These are phyloP conservation scores for Thelonectria blattea DNA, from an alignment of 2,329 filamentous ascomycete genomes.

Conservation along the genomic window DNA sequence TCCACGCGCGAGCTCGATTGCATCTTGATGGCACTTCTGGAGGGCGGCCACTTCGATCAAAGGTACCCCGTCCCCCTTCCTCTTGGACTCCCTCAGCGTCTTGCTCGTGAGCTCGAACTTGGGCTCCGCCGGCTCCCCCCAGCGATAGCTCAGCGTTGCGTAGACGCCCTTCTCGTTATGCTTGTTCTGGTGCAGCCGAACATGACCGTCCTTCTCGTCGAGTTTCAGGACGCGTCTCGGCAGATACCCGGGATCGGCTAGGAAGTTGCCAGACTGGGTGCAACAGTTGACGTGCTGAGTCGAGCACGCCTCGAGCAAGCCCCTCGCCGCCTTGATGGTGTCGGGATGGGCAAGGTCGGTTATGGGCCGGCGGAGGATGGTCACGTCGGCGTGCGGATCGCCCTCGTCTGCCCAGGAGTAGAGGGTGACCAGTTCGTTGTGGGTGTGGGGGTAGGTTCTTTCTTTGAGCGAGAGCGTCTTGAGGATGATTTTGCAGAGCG, in stretches of 20 bases:
- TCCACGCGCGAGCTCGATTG: neutral
- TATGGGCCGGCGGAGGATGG: neutral
- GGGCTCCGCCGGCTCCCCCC: neutral
- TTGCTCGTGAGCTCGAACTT: neutral
- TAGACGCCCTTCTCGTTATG: neutral
- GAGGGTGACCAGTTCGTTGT: neutral
- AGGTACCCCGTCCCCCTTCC: neutral
- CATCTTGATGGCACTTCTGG: neutral
- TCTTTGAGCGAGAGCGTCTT: neutral
- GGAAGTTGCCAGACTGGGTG: neutral
- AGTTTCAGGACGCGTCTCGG: neutral
- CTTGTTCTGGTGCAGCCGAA: neutral
- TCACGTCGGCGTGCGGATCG: neutral
- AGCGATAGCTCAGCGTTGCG: conserved; percentile 1
- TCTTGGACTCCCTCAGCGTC: neutral
- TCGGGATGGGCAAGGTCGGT: neutral
- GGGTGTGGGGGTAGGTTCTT: neutral
- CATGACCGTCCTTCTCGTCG: neutral
- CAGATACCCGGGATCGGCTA: neutral
- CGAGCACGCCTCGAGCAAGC: neutral
- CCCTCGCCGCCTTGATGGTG: neutral
- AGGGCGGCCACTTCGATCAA: neutral
- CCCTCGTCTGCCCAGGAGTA: conserved; percentile 3
- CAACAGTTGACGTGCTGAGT: neutral
- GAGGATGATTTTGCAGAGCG: neutral